These are phyloP conservation scores for Apophysomyces sp. DNA, from an alignment of 371 early-diverging fungal species.

Conservation along the genomic window DNA sequence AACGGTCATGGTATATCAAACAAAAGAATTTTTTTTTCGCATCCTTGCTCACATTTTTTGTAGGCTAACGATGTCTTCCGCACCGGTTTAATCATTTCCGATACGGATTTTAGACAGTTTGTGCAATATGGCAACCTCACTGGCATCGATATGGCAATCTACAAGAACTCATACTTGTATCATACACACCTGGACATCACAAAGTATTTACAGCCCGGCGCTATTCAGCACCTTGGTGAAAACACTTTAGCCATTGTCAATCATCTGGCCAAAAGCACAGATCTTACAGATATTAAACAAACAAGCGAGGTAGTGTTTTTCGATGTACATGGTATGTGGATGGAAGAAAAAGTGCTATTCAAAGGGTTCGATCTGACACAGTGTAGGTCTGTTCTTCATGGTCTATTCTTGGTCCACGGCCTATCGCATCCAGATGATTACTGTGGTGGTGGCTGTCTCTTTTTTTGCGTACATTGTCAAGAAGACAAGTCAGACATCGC, in stretches of 20 bases:
- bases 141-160: constrained; percentile 74
- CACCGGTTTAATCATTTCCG: constrained; percentile 71
- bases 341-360: background rate
- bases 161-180: constrained; percentile 71
- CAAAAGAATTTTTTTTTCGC: too few species aligned
- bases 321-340: constrained; percentile 57
- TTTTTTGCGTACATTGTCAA: constrained; percentile 34
- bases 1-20: constrained; percentile 56
- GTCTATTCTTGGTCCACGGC: constrained; percentile 64
- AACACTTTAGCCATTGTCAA: constrained; percentile 61
- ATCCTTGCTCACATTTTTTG: background rate
- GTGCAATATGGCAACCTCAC: constrained; percentile 67
- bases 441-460: constrained; percentile 17
- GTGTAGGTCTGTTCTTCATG: constrained; percentile 51
- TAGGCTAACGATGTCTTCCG: constrained; percentile 75
- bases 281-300: constrained; percentile 46
- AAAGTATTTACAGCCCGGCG: constrained; percentile 58
- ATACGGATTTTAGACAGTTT: constrained; percentile 81
- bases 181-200: constrained; percentile 73
- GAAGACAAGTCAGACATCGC: constrained; percentile 30
- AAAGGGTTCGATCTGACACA: background rate
- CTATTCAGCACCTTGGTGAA: constrained; percentile 75
- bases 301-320: constrained; percentile 63
- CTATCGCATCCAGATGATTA: constrained; percentile 40
- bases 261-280: constrained; percentile 53